Conservation (phyloP, 257 asterid species). For the Handroanthus guayacan region DNA sequence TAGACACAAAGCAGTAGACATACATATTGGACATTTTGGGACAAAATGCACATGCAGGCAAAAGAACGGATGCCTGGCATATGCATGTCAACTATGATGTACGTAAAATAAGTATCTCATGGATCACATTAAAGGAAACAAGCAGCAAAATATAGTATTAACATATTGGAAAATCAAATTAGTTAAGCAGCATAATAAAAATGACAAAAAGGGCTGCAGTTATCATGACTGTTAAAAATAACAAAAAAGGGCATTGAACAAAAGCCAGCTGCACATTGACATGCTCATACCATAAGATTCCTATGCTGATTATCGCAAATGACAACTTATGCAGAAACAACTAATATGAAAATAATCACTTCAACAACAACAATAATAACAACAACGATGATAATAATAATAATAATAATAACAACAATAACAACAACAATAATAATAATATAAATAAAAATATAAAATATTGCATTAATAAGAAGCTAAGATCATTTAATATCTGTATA, state of each 20-base stretch:
- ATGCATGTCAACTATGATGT: background rate
- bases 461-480: background rate
- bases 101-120: too few species aligned
- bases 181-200: background rate
- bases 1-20: background rate
- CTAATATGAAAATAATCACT: constrained; percentile 22
- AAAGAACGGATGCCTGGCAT: background rate
- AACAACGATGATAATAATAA: too few species aligned
- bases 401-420: too few species aligned
- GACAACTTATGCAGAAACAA: constrained; percentile 12
- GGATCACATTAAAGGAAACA: background rate
- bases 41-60: background rate
- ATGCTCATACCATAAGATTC: background rate
- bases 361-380: background rate
- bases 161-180: background rate
- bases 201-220: background rate
- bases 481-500: constrained; percentile 17
- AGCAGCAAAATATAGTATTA: background rate
- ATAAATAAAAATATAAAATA: constrained; percentile 7
- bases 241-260: background rate
- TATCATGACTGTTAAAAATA: background rate
- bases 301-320: background rate
- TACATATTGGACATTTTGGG: background rate
- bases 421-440: too few species aligned
- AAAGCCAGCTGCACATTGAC: constrained; percentile 5